A percentile compares a stretch with the other conserved stretches of the same genome.
Conservation (phyloP, 768 basidiomycete species). For the Termitomyces sp. region DNA sequence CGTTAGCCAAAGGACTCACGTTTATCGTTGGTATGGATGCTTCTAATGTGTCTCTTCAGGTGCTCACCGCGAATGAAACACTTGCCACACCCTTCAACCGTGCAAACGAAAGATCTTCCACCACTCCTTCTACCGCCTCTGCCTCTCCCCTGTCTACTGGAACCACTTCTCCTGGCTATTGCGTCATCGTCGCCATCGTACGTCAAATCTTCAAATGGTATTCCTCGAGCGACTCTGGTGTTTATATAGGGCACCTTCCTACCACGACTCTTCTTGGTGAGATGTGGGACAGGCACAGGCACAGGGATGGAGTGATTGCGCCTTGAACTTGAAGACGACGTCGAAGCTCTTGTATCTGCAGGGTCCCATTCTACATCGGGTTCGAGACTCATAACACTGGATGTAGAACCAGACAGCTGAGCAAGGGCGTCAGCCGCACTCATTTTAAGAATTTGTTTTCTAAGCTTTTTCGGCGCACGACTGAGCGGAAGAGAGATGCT, state of each 20-base stretch:
- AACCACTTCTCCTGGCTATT: slow-evolving; percentile 3
- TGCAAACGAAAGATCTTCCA: slow-evolving; percentile 63
- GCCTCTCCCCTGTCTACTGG: slow-evolving; percentile 14
- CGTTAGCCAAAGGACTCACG: slow-evolving; percentile 46
- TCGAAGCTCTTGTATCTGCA: not conserved
- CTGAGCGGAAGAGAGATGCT: not conserved
- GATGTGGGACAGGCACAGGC: slow-evolving; percentile 61
- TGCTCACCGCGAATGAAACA: slow-evolving; percentile 88
- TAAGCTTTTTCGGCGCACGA: slow-evolving; percentile 5
- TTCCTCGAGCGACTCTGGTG: slow-evolving; percentile 15
- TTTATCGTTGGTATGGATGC: slow-evolving; percentile 90
- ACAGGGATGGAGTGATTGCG: slow-evolving; percentile 20
- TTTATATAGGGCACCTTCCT: slow-evolving; percentile 56
- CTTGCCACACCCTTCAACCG: slow-evolving; percentile 80
- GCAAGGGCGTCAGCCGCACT: slow-evolving; percentile 19
- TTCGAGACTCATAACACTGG: slow-evolving; percentile 1
- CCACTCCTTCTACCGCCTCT: slow-evolving; percentile 31
- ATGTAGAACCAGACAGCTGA: slow-evolving; percentile 9
- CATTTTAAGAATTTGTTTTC: slow-evolving; percentile 4
- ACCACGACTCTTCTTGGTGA: slow-evolving; percentile 69
- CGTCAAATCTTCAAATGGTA: not conserved
- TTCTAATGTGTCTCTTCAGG: slow-evolving; percentile 81
- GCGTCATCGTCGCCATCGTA: slow-evolving; percentile 10
- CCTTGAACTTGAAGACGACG: slow-evolving; percentile 6
- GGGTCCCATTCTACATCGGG: slow-evolving; percentile 4